Conservation (phyloP, 2,329 filamentous ascomycete genomes). For the Chrysosporium queenslandicum region DNA sequence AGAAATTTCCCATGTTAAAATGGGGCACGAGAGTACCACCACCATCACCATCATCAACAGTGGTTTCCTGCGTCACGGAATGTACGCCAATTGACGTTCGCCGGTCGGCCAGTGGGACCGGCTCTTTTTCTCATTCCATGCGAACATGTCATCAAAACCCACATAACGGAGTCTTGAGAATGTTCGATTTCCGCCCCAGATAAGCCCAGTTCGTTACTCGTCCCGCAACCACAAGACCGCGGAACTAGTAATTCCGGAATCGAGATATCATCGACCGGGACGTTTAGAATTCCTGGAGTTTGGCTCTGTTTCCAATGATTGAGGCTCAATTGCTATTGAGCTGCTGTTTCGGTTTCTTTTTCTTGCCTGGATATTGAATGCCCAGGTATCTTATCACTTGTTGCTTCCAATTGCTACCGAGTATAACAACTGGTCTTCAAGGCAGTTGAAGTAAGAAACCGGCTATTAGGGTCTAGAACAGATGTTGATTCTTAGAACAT, state of each 20-base stretch:
- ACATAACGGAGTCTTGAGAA: neutral
- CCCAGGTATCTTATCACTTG: too few species aligned
- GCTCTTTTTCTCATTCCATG: neutral
- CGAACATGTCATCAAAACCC: conserved; percentile 1
- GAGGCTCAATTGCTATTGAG: neutral
- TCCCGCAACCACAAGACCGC: neutral
- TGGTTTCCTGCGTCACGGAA: neutral
- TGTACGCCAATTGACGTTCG: too few species aligned
- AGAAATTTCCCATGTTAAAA: neutral
- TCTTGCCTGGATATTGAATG: too few species aligned
- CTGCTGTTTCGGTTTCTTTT: neutral
- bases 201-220: neutral
- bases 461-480: neutral
- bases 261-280: too few species aligned
- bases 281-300: too few species aligned
- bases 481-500: neutral
- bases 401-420: too few species aligned
- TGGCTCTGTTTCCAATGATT: too few species aligned
- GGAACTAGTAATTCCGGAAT: neutral
- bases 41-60: neutral
- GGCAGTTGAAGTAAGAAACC: too few species aligned
- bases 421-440: too few species aligned
- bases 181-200: neutral
- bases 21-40: neutral
- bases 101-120: neutral